Percentiles rank a stretch among this genome's conserved stretches.
phyloP scores from a whole-genome alignment of 768 basidiomycete genomes.

The Russula emetica region DNA sequence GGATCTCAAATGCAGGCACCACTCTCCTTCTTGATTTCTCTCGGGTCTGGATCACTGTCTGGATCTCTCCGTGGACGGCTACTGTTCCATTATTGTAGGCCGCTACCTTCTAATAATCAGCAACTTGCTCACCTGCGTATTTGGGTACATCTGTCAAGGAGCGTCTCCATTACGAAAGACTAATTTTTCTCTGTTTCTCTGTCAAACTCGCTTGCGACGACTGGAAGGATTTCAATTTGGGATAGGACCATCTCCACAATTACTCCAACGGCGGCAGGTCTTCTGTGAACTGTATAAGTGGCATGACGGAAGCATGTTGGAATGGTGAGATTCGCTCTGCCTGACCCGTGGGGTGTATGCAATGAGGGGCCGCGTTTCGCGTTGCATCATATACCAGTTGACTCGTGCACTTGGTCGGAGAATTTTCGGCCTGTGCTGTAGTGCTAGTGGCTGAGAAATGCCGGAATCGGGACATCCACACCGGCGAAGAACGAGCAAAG shows the following conservation, averaged over 20 bases:
- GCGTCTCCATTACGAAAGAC: constrained; percentile 10
- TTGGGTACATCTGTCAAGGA: constrained; percentile 1
- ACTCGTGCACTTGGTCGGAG: constrained; percentile 9
- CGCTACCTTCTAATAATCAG: not conserved
- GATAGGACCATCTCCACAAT: constrained; percentile 7
- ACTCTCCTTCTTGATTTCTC: constrained; percentile 18
- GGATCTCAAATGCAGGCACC: constrained; percentile 23
- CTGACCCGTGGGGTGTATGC: constrained; percentile 3
- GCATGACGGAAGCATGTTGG: constrained; percentile 23
- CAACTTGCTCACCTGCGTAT: not conserved
- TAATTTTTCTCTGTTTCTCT: constrained; percentile 8
- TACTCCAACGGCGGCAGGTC: constrained; percentile 15
- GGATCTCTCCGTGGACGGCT: not conserved
- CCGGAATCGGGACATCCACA: constrained; percentile 14
- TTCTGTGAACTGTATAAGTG: constrained; percentile 20
- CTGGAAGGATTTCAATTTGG: constrained; percentile 17
- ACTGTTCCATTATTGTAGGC: not conserved
- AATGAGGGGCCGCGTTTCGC: constrained; percentile 1
- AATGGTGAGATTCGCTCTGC: constrained; percentile 18
- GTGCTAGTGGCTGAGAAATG: not conserved
- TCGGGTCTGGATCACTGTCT: not conserved
- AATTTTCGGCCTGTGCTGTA: constrained; percentile 3
- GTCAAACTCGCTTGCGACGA: constrained; percentile 6
- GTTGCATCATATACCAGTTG: constrained; percentile 7
- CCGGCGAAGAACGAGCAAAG: constrained; percentile 17